A percentile compares a stretch with the other conserved stretches of the same genome.
Evolutionary conservation across 257 asterid species (phyloP).

Genomic region (Salvia rosmarinus): DNA sequence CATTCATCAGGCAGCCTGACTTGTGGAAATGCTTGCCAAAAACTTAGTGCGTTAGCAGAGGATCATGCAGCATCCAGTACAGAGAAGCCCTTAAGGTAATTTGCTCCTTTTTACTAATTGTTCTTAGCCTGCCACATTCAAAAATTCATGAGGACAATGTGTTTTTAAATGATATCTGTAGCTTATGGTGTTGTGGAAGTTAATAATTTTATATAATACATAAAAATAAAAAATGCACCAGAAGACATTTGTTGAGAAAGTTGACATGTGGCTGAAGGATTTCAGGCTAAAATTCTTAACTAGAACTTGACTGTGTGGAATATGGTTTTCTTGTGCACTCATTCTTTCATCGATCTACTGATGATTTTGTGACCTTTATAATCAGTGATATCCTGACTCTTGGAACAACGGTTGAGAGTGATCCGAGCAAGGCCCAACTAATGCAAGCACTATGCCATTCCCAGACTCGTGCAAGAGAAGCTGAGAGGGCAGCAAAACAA

Average conservation of each 20-base stretch:
- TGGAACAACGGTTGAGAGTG: constrained; percentile 37
- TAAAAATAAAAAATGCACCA: too few species aligned
- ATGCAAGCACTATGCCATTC: constrained; percentile 84
- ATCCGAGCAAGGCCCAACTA: constrained; percentile 54
- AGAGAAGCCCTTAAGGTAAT: constrained; percentile 48
- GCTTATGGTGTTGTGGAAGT: constrained; percentile 2
- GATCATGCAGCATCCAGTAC: constrained; percentile 35
- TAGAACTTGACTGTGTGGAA: too few species aligned
- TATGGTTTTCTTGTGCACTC: too few species aligned
- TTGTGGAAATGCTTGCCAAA: constrained; percentile 30
- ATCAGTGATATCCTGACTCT: constrained; percentile 46
- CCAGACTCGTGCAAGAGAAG: constrained; percentile 96
- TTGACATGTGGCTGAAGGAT: too few species aligned
- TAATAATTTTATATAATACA: not conserved
- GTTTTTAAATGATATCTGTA: not conserved
- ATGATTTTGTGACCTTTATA: constrained; percentile 21
- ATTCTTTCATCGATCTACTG: constrained; percentile 6
- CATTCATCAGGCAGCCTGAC: constrained; percentile 20
- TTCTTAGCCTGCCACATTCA: constrained; percentile 4
- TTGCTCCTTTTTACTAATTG: constrained; percentile 5
- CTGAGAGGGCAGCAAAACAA: constrained; percentile 73
- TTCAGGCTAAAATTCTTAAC: too few species aligned
- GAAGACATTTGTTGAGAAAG: too few species aligned
- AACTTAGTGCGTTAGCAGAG: constrained; percentile 30
- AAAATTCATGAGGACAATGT: not conserved